Evolutionary conservation across 2,329 filamentous ascomycete species (phyloP).

Genomic region (Trichoderma citrinoviride): DNA sequence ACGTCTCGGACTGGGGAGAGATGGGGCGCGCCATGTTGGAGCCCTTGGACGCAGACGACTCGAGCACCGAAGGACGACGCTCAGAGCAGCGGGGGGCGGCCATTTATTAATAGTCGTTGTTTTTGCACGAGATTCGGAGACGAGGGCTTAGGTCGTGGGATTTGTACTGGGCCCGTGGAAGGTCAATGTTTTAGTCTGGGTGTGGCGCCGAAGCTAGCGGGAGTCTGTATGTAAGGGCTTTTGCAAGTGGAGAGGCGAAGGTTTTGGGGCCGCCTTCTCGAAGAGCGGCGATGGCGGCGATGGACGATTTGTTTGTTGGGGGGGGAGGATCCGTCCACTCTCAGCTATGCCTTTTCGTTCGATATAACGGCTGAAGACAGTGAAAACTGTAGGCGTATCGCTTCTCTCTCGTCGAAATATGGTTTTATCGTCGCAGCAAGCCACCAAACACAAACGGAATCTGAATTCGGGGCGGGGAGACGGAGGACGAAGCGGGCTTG

Average conservation of each 20-base stretch:
- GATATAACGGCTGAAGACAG: neutral
- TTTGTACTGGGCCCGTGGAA: neutral
- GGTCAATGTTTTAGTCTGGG: conserved; percentile 5
- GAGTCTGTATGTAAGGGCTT: conserved; percentile 17
- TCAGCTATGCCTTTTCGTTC: neutral
- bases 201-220: conserved; percentile 20
- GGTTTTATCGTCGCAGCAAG: neutral
- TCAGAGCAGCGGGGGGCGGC: conserved; percentile 23
- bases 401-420: neutral
- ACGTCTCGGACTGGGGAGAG: conserved; percentile 39
- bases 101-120: conserved; percentile 17
- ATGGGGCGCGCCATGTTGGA: conserved; percentile 39
- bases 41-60: conserved; percentile 28
- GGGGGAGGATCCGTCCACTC: neutral
- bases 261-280: conserved; percentile 1
- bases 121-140: neutral
- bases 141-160: neutral
- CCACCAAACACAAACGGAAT: neutral
- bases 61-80: conserved; percentile 29
- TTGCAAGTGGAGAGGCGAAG: conserved; percentile 16
- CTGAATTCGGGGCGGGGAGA: neutral
- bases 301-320: neutral
- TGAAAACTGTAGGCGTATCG: neutral
- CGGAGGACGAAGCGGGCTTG: neutral
- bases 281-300: neutral